Conservation (phyloP, 441 rosid genomes). For the Erysimum cheiri region DNA sequence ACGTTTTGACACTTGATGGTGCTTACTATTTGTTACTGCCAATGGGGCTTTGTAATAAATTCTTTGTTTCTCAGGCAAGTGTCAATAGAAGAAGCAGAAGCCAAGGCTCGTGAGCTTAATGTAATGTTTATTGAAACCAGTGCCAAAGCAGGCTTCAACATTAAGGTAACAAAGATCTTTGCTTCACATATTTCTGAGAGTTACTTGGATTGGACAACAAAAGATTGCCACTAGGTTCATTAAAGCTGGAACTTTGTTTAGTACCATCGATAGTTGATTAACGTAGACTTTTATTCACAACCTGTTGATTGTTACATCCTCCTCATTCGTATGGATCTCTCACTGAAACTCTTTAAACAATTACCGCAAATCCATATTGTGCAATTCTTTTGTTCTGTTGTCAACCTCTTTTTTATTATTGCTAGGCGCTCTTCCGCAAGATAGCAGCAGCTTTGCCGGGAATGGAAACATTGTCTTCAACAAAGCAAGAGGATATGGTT, state of each 20-base stretch:
- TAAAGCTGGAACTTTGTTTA: conserved; percentile 1
- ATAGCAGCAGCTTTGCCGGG: conserved; percentile 96
- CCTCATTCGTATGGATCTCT: background rate
- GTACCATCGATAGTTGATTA: conserved; percentile 10
- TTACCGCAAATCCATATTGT: background rate
- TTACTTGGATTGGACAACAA: conserved; percentile 2
- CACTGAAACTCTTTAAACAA: background rate
- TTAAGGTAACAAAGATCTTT: conserved; percentile 56
- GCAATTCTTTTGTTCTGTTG: background rate
- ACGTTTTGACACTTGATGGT: conserved; percentile 31
- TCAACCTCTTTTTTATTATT: background rate
- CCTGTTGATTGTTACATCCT: background rate
- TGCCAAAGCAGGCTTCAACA: conserved; percentile 96
- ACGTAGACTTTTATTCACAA: conserved; percentile 1
- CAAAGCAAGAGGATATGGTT: conserved; percentile 94
- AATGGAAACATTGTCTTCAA: conserved; percentile 91
- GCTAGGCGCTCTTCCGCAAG: conserved; percentile 83
- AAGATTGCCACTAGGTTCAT: background rate
- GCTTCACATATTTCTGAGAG: background rate
- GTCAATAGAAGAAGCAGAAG: conserved; percentile 94
- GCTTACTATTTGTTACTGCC: conserved; percentile 23
- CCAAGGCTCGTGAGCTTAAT: conserved; percentile 79
- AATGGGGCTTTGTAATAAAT: conserved; percentile 36
- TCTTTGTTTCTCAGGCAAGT: conserved; percentile 74
- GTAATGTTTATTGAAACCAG: conserved; percentile 97